A percentile compares a stretch with the other conserved stretches of the same genome.
These are phyloP conservation scores for Fusarium verrucosum DNA, from an alignment of 2,329 filamentous ascomycete genomes.

Conservation along the genomic window DNA sequence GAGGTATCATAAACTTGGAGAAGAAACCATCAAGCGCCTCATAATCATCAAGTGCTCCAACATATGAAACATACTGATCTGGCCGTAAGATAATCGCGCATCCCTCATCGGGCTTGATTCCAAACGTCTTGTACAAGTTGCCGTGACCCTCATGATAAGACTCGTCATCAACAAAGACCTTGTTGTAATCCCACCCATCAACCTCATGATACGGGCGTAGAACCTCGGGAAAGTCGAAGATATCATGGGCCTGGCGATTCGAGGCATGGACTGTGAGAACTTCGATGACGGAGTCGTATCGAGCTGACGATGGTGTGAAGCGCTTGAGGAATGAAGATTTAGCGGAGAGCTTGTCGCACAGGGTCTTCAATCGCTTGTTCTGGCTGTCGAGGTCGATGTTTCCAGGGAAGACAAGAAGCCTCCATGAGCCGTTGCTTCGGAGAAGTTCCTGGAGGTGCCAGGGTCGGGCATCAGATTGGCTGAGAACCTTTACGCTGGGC, in stretches of 20 bases:
- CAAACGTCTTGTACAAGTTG: constrained; percentile 64
- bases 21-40: not conserved
- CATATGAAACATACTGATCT: constrained; percentile 70
- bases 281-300: constrained; percentile 58
- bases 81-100: constrained; percentile 70
- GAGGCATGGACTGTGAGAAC: constrained; percentile 69
- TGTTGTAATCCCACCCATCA: constrained; percentile 65
- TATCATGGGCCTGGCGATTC: constrained; percentile 57
- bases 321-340: constrained; percentile 16
- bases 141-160: constrained; percentile 64
- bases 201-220: constrained; percentile 58
- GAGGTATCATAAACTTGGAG: not conserved
- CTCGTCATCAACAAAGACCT: constrained; percentile 64
- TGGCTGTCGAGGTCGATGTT: not conserved
- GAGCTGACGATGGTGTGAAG: constrained; percentile 9
- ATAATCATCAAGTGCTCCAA: constrained; percentile 51
- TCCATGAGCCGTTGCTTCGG: constrained; percentile 58
- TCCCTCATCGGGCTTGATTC: constrained; percentile 60
- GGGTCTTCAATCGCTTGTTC: constrained; percentile 28
- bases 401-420: constrained; percentile 59
- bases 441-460: constrained; percentile 65
- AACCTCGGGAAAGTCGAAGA: constrained; percentile 53
- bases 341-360: constrained; percentile 46
- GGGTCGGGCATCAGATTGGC: constrained; percentile 63
- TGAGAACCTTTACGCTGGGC: constrained; percentile 66